Evolutionary conservation across 83 land plant species (phyloP).

Genomic region (Diphasiastrum complanatum): DNA sequence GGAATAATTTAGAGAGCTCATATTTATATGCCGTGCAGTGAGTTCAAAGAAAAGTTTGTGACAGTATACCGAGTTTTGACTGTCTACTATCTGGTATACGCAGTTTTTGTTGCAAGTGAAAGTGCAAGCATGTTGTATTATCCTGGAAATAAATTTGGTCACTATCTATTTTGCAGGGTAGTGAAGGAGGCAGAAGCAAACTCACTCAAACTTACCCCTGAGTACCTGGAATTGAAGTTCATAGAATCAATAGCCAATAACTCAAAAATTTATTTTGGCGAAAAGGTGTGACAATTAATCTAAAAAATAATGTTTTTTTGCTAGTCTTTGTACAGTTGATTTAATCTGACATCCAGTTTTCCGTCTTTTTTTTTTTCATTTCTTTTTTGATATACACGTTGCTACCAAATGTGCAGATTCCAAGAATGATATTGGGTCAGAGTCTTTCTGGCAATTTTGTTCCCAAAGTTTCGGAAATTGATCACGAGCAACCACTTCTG

Average conservation of each 20-base stretch:
- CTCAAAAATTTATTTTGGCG: slow-evolving; percentile 7
- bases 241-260: slow-evolving; percentile 13
- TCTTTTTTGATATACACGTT: neutral
- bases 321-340: neutral
- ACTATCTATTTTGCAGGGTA: no score
- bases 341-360: no score
- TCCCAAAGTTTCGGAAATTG: no score
- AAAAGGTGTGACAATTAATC: slow-evolving; percentile 7
- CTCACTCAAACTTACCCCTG: slow-evolving; percentile 8
- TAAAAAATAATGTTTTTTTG: neutral
- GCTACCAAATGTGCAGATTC: neutral
- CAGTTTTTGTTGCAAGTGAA: no score
- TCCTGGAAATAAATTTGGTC: no score
- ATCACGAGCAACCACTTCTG: no score
- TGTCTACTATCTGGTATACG: no score
- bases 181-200: slow-evolving; percentile 16
- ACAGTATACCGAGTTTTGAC: no score
- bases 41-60: no score
- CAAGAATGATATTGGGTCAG: slow-evolving; percentile 11
- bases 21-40: no score
- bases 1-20: no score
- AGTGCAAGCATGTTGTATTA: no score
- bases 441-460: slow-evolving; percentile 11
- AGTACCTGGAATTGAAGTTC: slow-evolving; percentile 11
- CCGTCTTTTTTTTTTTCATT: neutral